Conservation (phyloP, 2,329 filamentous ascomycete genomes). For the Colletotrichum truncatum region DNA sequence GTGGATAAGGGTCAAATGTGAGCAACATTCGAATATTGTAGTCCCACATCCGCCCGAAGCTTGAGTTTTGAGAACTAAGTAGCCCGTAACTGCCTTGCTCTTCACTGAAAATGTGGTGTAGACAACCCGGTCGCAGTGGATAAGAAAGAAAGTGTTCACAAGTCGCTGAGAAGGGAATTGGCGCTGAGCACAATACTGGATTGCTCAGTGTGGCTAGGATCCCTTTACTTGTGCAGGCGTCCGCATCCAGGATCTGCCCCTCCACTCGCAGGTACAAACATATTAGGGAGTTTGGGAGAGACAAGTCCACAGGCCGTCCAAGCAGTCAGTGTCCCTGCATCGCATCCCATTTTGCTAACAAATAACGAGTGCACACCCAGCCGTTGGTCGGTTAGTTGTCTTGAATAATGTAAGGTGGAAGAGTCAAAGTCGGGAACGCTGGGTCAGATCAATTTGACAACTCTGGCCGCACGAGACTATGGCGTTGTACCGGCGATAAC, state of each 20-base stretch:
- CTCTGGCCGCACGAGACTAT: conserved; percentile 7
- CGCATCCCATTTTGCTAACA: not conserved
- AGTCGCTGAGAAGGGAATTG: not conserved
- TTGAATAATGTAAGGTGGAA: not conserved
- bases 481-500: not conserved
- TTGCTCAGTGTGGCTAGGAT: not conserved
- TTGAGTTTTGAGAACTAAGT: too few species aligned
- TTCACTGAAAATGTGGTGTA: too few species aligned
- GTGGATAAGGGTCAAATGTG: not conserved
- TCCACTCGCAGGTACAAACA: conserved; percentile 6
- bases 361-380: too few species aligned
- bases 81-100: too few species aligned
- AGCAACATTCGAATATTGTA: not conserved
- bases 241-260: conserved; percentile 3
- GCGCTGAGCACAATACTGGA: not conserved
- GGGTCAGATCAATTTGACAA: not conserved
- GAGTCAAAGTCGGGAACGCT: not conserved
- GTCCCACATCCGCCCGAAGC: too few species aligned
- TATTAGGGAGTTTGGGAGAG: not conserved
- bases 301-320: conserved; percentile 1
- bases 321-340: not conserved
- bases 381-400: not conserved
- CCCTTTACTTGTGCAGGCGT: not conserved
- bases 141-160: not conserved
- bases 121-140: not conserved